These are phyloP conservation scores for Neofusicoccum umdonicola DNA, from an alignment of 2,329 filamentous ascomycete genomes.

Conservation along the genomic window DNA sequence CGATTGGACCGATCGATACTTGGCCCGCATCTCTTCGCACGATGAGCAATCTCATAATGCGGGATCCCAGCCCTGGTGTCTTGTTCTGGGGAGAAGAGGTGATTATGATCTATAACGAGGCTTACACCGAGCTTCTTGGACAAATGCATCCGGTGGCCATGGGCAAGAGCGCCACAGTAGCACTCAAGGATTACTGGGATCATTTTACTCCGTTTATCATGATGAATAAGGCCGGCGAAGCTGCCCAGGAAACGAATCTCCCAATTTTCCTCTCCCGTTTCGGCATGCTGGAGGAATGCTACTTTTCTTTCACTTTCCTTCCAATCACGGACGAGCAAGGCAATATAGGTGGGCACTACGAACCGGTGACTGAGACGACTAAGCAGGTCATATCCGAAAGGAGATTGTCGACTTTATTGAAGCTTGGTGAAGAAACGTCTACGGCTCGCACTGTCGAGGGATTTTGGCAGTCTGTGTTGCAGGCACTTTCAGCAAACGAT, in stretches of 20 bases:
- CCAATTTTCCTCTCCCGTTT: conserved; percentile 67
- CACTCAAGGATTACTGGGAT: conserved; percentile 66
- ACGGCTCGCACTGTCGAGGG: conserved; percentile 64
- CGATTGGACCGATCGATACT: conserved; percentile 46
- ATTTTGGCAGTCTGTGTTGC: conserved; percentile 68
- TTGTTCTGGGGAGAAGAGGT: conserved; percentile 44
- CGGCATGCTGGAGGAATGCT: conserved; percentile 70
- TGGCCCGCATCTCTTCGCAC: conserved; percentile 52
- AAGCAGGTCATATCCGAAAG: conserved; percentile 53
- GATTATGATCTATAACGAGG: conserved; percentile 39
- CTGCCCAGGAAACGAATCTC: conserved; percentile 59
- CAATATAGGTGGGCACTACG: conserved; percentile 68
- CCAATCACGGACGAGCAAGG: conserved; percentile 69
- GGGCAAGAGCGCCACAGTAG: conserved; percentile 58
- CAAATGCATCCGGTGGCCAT: conserved; percentile 51
- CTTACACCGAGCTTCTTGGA: conserved; percentile 31
- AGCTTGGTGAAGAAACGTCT: conserved; percentile 50
- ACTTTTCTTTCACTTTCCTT: conserved; percentile 76
- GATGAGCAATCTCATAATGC: conserved; percentile 31
- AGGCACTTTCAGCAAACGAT: conserved; percentile 68
- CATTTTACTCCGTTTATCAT: conserved; percentile 27
- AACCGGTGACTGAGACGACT: conserved; percentile 75
- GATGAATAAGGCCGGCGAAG: conserved; percentile 25
- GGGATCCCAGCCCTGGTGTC: conserved; percentile 30
- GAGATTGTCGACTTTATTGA: not conserved